Evolutionary conservation across 345 rosid species (phyloP).

Genomic region (rapeseed (Brassica napus)): DNA sequence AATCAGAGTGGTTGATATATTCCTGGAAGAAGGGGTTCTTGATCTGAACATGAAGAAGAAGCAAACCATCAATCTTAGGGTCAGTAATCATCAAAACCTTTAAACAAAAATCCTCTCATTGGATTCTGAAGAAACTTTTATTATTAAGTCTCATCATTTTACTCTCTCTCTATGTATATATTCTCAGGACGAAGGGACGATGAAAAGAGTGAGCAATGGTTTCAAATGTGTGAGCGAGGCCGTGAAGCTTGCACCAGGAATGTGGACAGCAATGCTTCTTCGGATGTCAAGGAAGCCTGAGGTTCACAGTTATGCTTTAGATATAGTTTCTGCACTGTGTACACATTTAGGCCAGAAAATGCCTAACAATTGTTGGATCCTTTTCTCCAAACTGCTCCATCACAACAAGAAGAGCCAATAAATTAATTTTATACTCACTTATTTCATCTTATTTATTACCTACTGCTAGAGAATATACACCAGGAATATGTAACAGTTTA

Average conservation of each 20-base stretch:
- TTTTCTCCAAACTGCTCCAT: conserved; percentile 63
- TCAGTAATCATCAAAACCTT: not conserved
- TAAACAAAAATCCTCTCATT: not conserved
- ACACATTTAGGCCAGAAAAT: conserved; percentile 49
- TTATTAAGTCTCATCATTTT: not conserved
- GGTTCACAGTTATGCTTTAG: conserved; percentile 55
- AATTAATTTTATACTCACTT: not conserved
- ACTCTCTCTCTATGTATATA: not conserved
- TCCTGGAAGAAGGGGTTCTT: conserved; percentile 52
- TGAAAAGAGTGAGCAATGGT: conserved; percentile 56
- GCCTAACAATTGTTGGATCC: conserved; percentile 61
- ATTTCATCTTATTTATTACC: not conserved
- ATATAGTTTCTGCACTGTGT: conserved; percentile 57
- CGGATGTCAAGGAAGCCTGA: conserved; percentile 64
- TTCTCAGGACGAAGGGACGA: conserved; percentile 50
- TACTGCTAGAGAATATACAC: not conserved
- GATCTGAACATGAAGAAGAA: conserved; percentile 38
- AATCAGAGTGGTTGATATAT: conserved; percentile 59
- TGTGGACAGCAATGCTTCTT: conserved; percentile 77
- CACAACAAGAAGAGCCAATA: conserved; percentile 9
- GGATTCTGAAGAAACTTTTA: not conserved
- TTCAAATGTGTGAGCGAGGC: conserved; percentile 60
- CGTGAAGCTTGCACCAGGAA: conserved; percentile 70
- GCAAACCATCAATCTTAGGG: conserved; percentile 21
- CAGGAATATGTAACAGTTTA: not conserved